A percentile compares a stretch with the other conserved stretches of the same genome.
phyloP scores from a whole-genome alignment of 2,329 filamentous ascomycete species.

The Penicillium expansum region DNA sequence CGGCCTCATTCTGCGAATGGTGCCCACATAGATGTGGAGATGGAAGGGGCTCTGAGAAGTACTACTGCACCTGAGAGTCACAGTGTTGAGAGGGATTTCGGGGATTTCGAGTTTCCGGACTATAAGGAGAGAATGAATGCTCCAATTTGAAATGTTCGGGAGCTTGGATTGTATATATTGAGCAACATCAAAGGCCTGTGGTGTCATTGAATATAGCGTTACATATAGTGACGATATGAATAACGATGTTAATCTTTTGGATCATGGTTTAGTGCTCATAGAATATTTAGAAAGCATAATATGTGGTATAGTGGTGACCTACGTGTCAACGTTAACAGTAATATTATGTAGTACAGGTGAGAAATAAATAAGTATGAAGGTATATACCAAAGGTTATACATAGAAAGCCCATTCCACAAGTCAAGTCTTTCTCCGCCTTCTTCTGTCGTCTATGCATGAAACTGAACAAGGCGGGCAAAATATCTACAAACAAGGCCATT shows the following conservation, averaged over 20 bases:
- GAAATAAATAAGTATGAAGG: no score
- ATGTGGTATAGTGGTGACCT: no score
- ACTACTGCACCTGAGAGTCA: neutral
- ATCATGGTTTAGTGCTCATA: neutral
- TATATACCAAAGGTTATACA: no score
- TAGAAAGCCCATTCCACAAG: no score
- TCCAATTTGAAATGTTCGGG: slow-evolving; percentile 11
- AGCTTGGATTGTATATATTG: slow-evolving; percentile 1
- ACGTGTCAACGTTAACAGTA: no score
- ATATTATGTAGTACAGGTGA: no score
- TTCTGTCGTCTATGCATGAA: no score
- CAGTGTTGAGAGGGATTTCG: slow-evolving; percentile 22
- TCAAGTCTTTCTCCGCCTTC: no score
- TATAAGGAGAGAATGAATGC: slow-evolving; percentile 26
- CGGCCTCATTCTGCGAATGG: neutral
- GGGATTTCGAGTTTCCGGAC: slow-evolving; percentile 24
- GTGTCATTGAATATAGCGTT: neutral
- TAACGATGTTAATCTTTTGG: neutral
- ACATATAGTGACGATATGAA: neutral
- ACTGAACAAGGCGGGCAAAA: no score
- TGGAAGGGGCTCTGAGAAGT: neutral
- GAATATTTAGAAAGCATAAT: neutral
- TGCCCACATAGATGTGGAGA: slow-evolving; percentile 7
- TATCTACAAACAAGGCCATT: no score
- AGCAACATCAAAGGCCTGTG: neutral